A percentile compares a stretch with the other conserved stretches of the same genome.
These are phyloP conservation scores for Gossypium laxum DNA, from an alignment of 441 rosid genomes.

Conservation along the genomic window DNA sequence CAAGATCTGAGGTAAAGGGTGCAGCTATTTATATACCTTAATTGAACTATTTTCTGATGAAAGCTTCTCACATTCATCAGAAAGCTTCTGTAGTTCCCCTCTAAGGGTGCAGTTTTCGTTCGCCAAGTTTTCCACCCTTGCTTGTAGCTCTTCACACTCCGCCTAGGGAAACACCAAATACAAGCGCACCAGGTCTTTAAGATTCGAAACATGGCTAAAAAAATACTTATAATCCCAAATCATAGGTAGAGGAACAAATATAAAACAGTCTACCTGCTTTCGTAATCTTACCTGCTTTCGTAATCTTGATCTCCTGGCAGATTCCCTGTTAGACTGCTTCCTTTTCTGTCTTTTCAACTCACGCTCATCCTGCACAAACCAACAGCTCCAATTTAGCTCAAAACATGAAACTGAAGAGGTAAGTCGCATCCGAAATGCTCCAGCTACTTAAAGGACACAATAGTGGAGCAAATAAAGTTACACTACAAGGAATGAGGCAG, in stretches of 20 bases:
- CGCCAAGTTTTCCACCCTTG: conserved; percentile 52
- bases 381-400: not conserved
- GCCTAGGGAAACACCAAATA: conserved; percentile 36
- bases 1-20: not conserved
- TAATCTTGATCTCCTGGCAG: conserved; percentile 65
- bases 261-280: conserved; percentile 40
- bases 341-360: conserved; percentile 65
- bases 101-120: conserved; percentile 54
- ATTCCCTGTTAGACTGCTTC: conserved; percentile 70
- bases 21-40: conserved; percentile 36
- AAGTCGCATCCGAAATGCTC: not conserved
- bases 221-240: not conserved
- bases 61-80: conserved; percentile 79
- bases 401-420: not conserved
- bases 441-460: not conserved
- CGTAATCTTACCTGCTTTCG: conserved; percentile 77
- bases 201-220: not conserved
- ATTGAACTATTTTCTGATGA: conserved; percentile 66
- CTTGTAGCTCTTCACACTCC: conserved; percentile 87
- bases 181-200: not conserved
- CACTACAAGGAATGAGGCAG: not conserved
- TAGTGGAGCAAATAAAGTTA: not conserved
- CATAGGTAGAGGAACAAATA: not conserved
- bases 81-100: conserved; percentile 72
- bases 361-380: conserved; percentile 47